A percentile compares a stretch with the other conserved stretches of the same genome.
Conservation (phyloP, 2,329 filamentous ascomycete genomes). For the Alternaria metachromatica region DNA sequence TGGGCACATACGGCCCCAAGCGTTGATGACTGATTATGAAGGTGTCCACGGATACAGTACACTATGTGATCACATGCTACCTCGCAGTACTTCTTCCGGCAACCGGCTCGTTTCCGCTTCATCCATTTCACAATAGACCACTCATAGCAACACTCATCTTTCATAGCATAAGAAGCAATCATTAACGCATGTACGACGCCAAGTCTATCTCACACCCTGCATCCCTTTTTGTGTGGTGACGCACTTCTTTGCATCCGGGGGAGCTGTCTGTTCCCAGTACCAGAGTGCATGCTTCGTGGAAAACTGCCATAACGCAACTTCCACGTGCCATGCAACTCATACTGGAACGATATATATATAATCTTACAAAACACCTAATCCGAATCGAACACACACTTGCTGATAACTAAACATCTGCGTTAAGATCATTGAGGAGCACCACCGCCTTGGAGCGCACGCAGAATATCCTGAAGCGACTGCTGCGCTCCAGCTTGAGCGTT, state of each 20-base stretch:
- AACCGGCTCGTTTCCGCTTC: background rate
- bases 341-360: background rate
- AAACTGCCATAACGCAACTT: background rate
- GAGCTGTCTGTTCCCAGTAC: background rate
- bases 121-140: background rate
- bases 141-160: background rate
- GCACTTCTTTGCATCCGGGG: background rate
- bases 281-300: background rate
- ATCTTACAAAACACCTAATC: conserved; percentile 8
- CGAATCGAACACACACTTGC: background rate
- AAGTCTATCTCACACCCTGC: background rate
- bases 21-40: background rate
- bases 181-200: conserved; percentile 2
- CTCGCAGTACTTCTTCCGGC: background rate
- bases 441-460: conserved; percentile 36
- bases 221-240: background rate
- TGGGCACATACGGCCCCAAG: background rate
- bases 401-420: background rate
- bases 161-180: conserved; percentile 3
- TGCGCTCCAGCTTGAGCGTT: conserved; percentile 30
- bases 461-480: conserved; percentile 41
- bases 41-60: background rate
- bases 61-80: background rate
- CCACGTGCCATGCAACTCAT: background rate
- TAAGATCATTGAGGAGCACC: conserved; percentile 17